Evolutionary conservation across 495 filamentous ascomycete genomes (phyloP).

Genomic region (Penicillium goetzii): DNA sequence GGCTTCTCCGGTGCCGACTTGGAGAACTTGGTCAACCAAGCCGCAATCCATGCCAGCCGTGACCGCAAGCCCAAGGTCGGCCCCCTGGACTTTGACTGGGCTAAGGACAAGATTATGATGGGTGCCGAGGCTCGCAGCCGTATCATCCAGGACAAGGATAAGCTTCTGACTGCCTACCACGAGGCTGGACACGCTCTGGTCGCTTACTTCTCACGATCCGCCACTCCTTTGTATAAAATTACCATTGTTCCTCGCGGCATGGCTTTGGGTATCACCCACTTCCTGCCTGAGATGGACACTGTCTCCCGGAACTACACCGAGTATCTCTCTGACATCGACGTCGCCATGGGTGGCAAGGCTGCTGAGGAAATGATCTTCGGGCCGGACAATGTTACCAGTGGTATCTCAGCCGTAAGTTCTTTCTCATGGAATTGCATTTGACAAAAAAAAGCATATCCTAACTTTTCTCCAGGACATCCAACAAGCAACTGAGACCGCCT

Average conservation of each 20-base stretch:
- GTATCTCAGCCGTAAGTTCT: slow-evolving; percentile 68
- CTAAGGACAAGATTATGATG: slow-evolving; percentile 98
- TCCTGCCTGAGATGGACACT: slow-evolving; percentile 86
- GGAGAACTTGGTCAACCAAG: slow-evolving; percentile 96
- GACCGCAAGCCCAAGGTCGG: slow-evolving; percentile 71
- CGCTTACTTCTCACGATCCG: slow-evolving; percentile 72
- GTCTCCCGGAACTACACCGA: slow-evolving; percentile 72
- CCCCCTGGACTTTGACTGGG: slow-evolving; percentile 89
- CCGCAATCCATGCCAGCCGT: slow-evolving; percentile 87
- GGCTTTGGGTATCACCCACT: slow-evolving; percentile 80
- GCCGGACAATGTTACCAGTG: slow-evolving; percentile 81
- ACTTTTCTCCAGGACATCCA: slow-evolving; percentile 68
- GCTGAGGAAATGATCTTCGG: slow-evolving; percentile 95
- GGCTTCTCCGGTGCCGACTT: slow-evolving; percentile 95
- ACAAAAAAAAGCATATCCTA: slow-evolving; percentile 3
- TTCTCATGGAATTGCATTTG: background rate
- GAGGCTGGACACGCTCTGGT: slow-evolving; percentile 96
- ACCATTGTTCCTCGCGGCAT: slow-evolving; percentile 92
- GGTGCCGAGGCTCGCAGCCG: slow-evolving; percentile 86
- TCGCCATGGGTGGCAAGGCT: slow-evolving; percentile 87
- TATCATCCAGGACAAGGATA: slow-evolving; percentile 86
- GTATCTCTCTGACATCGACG: slow-evolving; percentile 75
- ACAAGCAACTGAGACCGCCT: slow-evolving; percentile 76
- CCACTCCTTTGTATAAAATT: slow-evolving; percentile 87
- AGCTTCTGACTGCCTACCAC: slow-evolving; percentile 90